Evolutionary conservation across 345 rosid genomes (phyloP).

Genomic region (Populus alba): DNA sequence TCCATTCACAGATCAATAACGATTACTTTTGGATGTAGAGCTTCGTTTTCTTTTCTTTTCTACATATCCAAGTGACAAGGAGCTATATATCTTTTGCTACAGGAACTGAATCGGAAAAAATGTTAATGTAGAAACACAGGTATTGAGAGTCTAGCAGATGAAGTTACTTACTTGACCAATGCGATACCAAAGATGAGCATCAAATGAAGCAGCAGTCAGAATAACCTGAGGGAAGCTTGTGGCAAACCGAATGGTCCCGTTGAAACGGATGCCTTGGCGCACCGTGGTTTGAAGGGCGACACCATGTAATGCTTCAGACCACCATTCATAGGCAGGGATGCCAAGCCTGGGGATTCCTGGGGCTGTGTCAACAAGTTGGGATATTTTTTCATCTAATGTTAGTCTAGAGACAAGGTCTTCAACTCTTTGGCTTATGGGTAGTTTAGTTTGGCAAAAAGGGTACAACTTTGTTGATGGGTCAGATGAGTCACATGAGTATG

Average conservation of each 20-base stretch:
- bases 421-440: constrained; percentile 52
- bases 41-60: background rate
- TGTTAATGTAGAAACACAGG: background rate
- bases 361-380: constrained; percentile 69
- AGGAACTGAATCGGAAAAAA: background rate
- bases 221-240: constrained; percentile 94
- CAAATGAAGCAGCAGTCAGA: constrained; percentile 74
- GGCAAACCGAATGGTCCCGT: constrained; percentile 55
- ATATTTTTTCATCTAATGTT: constrained; percentile 71
- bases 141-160: background rate
- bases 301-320: constrained; percentile 93
- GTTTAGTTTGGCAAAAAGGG: constrained; percentile 52
- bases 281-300: constrained; percentile 36
- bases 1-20: background rate
- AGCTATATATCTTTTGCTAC: background rate
- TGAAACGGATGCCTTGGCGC: constrained; percentile 67
- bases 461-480: constrained; percentile 45
- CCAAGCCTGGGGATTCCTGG: constrained; percentile 66
- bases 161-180: constrained; percentile 58
- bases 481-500: constrained; percentile 54
- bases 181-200: constrained; percentile 66
- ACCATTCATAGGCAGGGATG: constrained; percentile 77
- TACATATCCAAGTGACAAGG: background rate
- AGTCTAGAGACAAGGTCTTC: constrained; percentile 69
- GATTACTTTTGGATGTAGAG: background rate